Conservation (phyloP, 805 yeast species). For the Lipomyces oligophaga region DNA sequence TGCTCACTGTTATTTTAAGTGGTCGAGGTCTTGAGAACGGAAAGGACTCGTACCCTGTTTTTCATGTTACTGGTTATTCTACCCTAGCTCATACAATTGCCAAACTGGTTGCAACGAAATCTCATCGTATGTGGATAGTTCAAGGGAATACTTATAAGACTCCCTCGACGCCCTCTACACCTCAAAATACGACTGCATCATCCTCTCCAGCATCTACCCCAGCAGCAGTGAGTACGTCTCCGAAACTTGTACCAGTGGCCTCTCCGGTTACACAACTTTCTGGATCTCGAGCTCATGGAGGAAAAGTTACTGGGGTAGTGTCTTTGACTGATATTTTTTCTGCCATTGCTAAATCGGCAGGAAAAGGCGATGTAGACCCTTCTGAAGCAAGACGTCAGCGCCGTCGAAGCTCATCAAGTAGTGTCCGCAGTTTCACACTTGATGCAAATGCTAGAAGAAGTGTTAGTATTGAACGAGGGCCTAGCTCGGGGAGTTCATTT, state of each 20-base stretch:
- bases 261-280: conserved; percentile 6
- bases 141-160: conserved; percentile 22
- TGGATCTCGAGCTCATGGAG: conserved; percentile 44
- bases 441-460: conserved; percentile 21
- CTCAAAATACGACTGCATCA: conserved; percentile 13
- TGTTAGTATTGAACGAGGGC: conserved; percentile 25
- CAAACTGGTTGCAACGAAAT: conserved; percentile 88
- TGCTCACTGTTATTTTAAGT: conserved; percentile 78
- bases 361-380: conserved; percentile 69
- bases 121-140: conserved; percentile 62
- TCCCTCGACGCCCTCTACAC: neutral
- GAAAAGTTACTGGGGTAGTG: conserved; percentile 84
- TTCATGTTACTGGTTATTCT: conserved; percentile 78
- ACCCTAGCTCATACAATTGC: conserved; percentile 88
- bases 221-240: conserved; percentile 27
- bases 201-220: conserved; percentile 19
- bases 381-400: conserved; percentile 83
- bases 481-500: conserved; percentile 1
- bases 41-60: conserved; percentile 93
- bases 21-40: conserved; percentile 91
- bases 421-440: conserved; percentile 26
- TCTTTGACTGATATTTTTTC: conserved; percentile 88
- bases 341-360: conserved; percentile 69
- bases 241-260: conserved; percentile 26
- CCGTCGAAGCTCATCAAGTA: conserved; percentile 51